Evolutionary conservation across 345 rosid genomes (phyloP).

Genomic region (Reutealis trisperma): DNA sequence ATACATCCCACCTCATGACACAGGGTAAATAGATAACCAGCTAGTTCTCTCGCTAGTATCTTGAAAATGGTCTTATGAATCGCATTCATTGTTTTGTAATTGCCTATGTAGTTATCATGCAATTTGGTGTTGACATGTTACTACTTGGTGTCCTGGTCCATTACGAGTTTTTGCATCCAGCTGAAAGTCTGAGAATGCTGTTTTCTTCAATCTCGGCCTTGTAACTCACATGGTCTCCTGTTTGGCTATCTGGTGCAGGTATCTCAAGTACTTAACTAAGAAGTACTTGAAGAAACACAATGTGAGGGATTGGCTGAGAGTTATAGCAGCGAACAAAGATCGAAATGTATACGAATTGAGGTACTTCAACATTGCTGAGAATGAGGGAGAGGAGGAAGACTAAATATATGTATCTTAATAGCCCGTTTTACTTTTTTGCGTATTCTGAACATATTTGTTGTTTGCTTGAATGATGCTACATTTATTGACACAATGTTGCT

Average conservation of each 20-base stretch:
- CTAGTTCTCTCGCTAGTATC: no score
- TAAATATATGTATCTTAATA: constrained; percentile 17
- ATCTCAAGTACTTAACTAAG: constrained; percentile 85
- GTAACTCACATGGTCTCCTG: background rate
- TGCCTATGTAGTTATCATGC: no score
- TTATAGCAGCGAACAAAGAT: constrained; percentile 79
- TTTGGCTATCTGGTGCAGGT: constrained; percentile 36
- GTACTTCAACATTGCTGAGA: constrained; percentile 37
- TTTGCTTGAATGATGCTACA: constrained; percentile 7
- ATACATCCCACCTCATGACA: no score
- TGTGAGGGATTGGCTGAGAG: constrained; percentile 90
- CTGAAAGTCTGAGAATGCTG: background rate
- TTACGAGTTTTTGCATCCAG: background rate
- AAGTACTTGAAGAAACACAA: constrained; percentile 88
- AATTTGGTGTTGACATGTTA: no score
- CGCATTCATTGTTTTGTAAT: no score
- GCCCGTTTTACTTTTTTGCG: background rate
- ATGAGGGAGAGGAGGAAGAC: constrained; percentile 34
- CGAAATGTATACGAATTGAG: constrained; percentile 45
- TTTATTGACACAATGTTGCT: background rate
- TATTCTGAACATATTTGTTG: background rate
- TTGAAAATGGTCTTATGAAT: no score
- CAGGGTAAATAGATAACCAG: no score
- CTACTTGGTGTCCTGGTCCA: background rate
- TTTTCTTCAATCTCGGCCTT: background rate